Conservation (phyloP, 176 grass and related monocot species). For the Bolboschoenus planiculmis region DNA sequence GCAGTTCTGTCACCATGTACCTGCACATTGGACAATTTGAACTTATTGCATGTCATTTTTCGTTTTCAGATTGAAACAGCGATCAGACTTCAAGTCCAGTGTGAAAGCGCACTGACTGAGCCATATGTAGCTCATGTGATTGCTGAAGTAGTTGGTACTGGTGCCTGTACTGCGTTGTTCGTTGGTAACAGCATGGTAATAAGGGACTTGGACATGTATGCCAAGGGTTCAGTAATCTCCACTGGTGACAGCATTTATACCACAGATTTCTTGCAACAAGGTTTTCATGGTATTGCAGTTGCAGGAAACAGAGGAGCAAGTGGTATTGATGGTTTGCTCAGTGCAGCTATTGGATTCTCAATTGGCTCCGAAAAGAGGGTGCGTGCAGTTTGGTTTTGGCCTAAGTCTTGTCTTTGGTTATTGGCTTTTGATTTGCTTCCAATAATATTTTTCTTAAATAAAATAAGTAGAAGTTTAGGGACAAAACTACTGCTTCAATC, state of each 20-base stretch:
- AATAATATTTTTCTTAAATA: neutral
- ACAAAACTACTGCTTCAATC: neutral
- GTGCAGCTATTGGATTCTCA: constrained; percentile 81
- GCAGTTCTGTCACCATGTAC: no score
- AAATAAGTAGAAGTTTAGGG: neutral
- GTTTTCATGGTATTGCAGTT: constrained; percentile 57
- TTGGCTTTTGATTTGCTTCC: neutral
- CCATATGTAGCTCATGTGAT: constrained; percentile 79
- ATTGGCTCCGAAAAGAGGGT: constrained; percentile 76
- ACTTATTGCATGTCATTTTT: neutral
- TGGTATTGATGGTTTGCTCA: constrained; percentile 99
- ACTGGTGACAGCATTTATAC: constrained; percentile 19
- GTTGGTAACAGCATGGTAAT: constrained; percentile 95
- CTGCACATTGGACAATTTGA: neutral
- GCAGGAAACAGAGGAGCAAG: constrained; percentile 91
- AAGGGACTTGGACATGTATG: constrained; percentile 92
- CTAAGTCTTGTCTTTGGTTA: constrained; percentile 1
- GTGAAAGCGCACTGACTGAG: constrained; percentile 62
- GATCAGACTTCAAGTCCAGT: constrained; percentile 68
- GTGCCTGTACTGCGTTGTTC: constrained; percentile 48
- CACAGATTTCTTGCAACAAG: constrained; percentile 17
- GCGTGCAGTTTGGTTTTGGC: constrained; percentile 8
- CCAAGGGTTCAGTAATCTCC: constrained; percentile 49
- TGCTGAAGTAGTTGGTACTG: constrained; percentile 49
- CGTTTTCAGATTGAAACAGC: constrained; percentile 58